Evolutionary conservation across 306 rosid species (phyloP).

Genomic region (Begonia peltatifolia): DNA sequence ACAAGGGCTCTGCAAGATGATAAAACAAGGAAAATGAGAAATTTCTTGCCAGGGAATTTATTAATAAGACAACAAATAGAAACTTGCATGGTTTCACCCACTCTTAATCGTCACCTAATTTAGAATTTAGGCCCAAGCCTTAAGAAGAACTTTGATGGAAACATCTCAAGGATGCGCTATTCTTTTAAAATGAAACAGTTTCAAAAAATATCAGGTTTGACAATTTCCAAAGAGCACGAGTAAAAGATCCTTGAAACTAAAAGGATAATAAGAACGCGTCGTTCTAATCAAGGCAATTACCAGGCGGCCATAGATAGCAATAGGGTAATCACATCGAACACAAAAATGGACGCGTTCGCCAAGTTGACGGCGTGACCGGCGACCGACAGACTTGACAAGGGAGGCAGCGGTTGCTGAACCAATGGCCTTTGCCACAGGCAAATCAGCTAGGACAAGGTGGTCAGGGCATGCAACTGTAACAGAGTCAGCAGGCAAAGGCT

Average conservation of each 20-base stretch:
- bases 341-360: slow-evolving; percentile 96
- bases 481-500: slow-evolving; percentile 49
- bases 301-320: slow-evolving; percentile 84
- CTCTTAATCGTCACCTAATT: too few species aligned
- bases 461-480: slow-evolving; percentile 97
- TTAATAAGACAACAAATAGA: too few species aligned
- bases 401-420: slow-evolving; percentile 68
- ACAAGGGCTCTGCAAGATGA: slow-evolving; percentile 80
- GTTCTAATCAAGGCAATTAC: slow-evolving; percentile 17
- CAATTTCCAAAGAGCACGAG: not conserved
- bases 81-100: too few species aligned
- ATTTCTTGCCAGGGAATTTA: too few species aligned
- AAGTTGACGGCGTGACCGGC: slow-evolving; percentile 93
- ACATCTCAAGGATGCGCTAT: too few species aligned
- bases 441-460: slow-evolving; percentile 91
- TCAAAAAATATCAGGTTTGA: slow-evolving; percentile 1
- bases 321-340: slow-evolving; percentile 86
- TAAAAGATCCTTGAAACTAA: slow-evolving; percentile 2
- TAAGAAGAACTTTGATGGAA: too few species aligned
- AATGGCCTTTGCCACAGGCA: slow-evolving; percentile 92
- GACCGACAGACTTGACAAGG: slow-evolving; percentile 66
- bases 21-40: too few species aligned
- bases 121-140: too few species aligned
- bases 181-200: not conserved
- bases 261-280: not conserved